Evolutionary conservation across 1,284 basidiomycete genomes (phyloP).

Genomic region (Rhizoctonia solani): DNA sequence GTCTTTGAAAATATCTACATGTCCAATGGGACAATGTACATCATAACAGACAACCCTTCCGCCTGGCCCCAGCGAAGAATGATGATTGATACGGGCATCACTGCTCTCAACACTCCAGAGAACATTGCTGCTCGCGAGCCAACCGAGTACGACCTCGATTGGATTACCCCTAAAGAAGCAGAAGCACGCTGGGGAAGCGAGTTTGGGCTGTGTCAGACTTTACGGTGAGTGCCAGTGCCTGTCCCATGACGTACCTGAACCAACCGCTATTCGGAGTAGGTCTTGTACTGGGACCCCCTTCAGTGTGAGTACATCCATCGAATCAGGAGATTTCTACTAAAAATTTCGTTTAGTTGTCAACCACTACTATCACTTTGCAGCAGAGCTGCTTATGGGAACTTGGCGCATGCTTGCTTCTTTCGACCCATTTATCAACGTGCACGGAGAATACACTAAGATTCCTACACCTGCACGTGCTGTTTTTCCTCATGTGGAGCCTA

Average conservation of each 20-base stretch:
- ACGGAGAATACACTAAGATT: constrained; percentile 29
- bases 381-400: constrained; percentile 31
- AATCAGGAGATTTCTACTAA: background rate
- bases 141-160: constrained; percentile 30
- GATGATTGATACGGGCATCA: constrained; percentile 35
- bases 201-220: constrained; percentile 34
- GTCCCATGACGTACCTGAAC: background rate
- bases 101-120: constrained; percentile 31
- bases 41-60: constrained; percentile 20
- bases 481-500: constrained; percentile 29
- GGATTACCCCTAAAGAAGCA: constrained; percentile 33
- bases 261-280: background rate
- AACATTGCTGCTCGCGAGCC: constrained; percentile 35
- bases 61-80: constrained; percentile 24
- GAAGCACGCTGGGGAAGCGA: constrained; percentile 27
- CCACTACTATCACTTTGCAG: constrained; percentile 37
- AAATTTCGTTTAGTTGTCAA: constrained; percentile 7
- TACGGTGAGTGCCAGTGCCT: constrained; percentile 16
- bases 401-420: constrained; percentile 31
- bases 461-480: constrained; percentile 32
- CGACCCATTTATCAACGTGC: constrained; percentile 21
- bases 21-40: constrained; percentile 34
- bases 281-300: constrained; percentile 31
- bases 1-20: constrained; percentile 39
- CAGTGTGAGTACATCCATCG: constrained; percentile 2